Evolutionary conservation across 2,329 filamentous ascomycete species (phyloP), one percentile per base, ranked within the genome.

Genomic region (Ophiostoma ulmi): DNA sequence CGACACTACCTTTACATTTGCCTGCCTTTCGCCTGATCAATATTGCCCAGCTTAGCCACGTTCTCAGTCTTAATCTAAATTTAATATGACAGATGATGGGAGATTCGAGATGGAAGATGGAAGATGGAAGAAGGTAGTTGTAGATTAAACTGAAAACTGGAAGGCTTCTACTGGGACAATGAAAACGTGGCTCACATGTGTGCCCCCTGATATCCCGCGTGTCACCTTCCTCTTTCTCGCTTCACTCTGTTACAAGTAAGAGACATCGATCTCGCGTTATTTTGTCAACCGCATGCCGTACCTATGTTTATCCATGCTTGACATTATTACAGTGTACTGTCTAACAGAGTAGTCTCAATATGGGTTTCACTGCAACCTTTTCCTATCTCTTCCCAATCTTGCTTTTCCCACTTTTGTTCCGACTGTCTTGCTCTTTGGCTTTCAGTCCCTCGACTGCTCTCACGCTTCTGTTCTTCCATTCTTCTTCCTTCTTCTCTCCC

Each of bases 31-130:
- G 17, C 17, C 52, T 58, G n/a, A 10, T 17, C 52, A 58, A 14
- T 58, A 58, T 58, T 58, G n/a, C 52, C 52, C 52, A 58, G 14
- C 52, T 26, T 26, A 8, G 52, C 52, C 52, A 58, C n/a, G 52
- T 26, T 58, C 7, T 58, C 2, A 31, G 31, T 31, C 52, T 22
- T 7, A 48, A 20, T 48, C 44, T 48, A 20, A 20, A 48, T 3
- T 20, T 48, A n/a, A 48, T 48, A 17, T 48, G 20, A 48, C 44
- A n/a, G 44, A n/a, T n/a, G 17, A 48, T 20, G 31, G 31, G 2
- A 31, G 31, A 31, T 31, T 31, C 3, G 31, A 31, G 31, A 31
- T 31, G 31, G 31, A 31, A 31, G 31, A 31, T 31, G 31, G 31
- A 31, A 31, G 17, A n/a, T 20, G 5, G 8, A 48, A 2, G 44